Base-by-base conservation (phyloP, 2,329 filamentous ascomycete species). In the Sporothrix inflata region DNA sequence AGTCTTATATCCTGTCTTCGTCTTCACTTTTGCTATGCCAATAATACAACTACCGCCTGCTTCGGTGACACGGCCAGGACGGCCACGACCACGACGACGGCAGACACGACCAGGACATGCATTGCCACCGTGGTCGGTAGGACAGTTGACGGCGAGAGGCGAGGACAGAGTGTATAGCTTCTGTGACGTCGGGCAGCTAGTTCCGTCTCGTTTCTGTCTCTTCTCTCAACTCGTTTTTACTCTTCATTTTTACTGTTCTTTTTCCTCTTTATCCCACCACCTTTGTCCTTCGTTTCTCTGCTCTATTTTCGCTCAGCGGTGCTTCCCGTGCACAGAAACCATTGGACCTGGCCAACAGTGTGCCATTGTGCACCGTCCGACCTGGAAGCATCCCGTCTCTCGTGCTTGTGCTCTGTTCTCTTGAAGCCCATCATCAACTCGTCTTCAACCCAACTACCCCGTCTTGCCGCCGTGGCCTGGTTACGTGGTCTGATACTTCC, bases 321-420 rank as follows among this genome's bases (percentile, higher is more conserved):
- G 34, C 34, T 61, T 61, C 38, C n/a, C 4, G 21, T 63, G 21
- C n/a, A 19, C 60, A 8, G 21, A 27, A 24, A 65, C 60, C 2
- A 65, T 9, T 65, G 60, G 60, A 16, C 4, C 12, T 5, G 24
- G 19, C 6, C 3, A 4, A 16, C 21, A 27, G 60, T 63, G n/a
- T 3, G 4, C n/a, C 60, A n/a, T 65, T 1, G 38, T n/a, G 16
- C 38, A 65, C 27, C 21, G 60, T 45, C 21, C n/a, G 21, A 65
- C 38, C 12, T 24, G 45, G n/a, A 45, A 63, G 60, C 60, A 27
- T 27, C 60, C 60, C 60, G 40, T 66, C 42, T 66, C 24, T 49
- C 49, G 19, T 65, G n/a, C 16, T n/a, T 60, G n/a, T 55, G 24
- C 19, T 60, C 24, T 61, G 8, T 21, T 16, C 9, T 45, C 45